Conservation (phyloP, 129 eudicot genomes). For the Rutidosis leptorrhynchoides region DNA sequence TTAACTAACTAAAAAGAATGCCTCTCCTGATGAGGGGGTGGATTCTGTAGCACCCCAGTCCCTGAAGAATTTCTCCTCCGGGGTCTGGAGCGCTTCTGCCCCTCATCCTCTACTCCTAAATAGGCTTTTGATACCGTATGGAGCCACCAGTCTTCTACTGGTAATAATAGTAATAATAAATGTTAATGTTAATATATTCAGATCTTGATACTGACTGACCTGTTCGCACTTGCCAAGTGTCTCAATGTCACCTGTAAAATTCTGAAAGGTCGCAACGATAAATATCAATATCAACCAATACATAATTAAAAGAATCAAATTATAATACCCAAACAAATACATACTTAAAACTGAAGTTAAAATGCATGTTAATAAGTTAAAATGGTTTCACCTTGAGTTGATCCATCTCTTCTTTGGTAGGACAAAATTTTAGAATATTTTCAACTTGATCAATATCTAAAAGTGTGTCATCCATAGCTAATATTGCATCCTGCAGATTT, state of each 20-base stretch:
- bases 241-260: slow-evolving; percentile 63
- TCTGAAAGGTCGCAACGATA: slow-evolving; percentile 42
- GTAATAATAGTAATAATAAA: not conserved
- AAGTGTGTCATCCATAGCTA: slow-evolving; percentile 70
- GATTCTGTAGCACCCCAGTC: too few species aligned
- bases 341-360: not conserved
- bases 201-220: slow-evolving; percentile 44
- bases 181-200: not conserved
- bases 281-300: slow-evolving; percentile 37
- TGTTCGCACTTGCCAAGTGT: slow-evolving; percentile 75
- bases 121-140: too few species aligned
- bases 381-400: slow-evolving; percentile 59
- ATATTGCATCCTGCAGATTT: slow-evolving; percentile 59
- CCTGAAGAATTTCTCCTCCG: too few species aligned
- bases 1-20: too few species aligned
- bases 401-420: slow-evolving; percentile 87
- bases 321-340: not conserved
- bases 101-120: too few species aligned
- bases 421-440: slow-evolving; percentile 79
- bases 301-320: slow-evolving; percentile 21
- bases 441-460: slow-evolving; percentile 83
- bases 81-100: too few species aligned
- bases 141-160: too few species aligned
- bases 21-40: too few species aligned
- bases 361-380: slow-evolving; percentile 6